Evolutionary conservation across 345 rosid species (phyloP), one percentile per base, ranked within the genome.

Genomic region (Eutrema japonicum): DNA sequence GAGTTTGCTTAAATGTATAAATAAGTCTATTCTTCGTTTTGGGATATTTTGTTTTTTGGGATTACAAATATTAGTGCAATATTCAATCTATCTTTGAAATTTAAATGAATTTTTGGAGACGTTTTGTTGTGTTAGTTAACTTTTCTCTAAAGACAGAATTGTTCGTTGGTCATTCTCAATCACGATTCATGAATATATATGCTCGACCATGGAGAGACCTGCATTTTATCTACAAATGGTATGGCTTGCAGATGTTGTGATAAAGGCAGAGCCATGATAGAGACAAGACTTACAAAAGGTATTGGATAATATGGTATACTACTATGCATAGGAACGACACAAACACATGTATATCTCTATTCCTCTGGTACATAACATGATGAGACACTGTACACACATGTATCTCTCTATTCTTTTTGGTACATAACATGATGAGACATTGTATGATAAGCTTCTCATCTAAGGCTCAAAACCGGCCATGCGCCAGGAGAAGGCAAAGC

Each of bases 91-190:
- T 22, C 22, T 22, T 22, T 22, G 1, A 1, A 22, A 22, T 22
- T 22, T 1, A 22, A 1, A 22, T 22, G 68, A 37, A n/a, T 51
- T 75, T 57, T 56, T 36, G 49, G 57, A 43, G 46, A 46, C 14
- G 9, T 11, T 48, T 48, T 26, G 13, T 49, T 49, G 29, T 8
- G 1, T 22, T 22, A 22, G 51, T 72, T 36, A 14, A 52, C 10
- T 5, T 65, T 63, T 61, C 53, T 79, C 13, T 51, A 26, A 36
- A 36, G 11, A 61, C 82, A 91, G 96, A 88, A 80, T 43, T 90
- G 98, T 78, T 85, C 92, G 2, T 43, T 93, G 38, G 83, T 86
- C 40, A 47, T 78, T 18, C 98, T 90, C 32, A 85, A 83, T 68
- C 98, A 22, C 1, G 22, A 22, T 22, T 22, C 22, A 93, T 52